Conservation (phyloP, 73 alveolate species). For the Diophrys appendiculata region DNA sequence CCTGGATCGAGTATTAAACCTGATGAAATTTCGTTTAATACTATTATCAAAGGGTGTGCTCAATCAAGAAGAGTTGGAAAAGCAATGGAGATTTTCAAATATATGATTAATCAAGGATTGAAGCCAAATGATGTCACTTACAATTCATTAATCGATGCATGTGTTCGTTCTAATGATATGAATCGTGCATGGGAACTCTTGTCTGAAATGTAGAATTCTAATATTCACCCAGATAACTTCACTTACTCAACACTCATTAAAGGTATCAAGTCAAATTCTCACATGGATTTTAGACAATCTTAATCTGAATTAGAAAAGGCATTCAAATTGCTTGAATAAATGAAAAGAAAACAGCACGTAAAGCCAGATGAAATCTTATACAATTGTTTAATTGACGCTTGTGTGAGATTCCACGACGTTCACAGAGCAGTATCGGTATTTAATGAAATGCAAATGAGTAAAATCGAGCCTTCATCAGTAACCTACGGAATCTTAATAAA, state of each 20-base stretch:
- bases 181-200: conserved; percentile 80
- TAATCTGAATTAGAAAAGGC: conserved; percentile 67
- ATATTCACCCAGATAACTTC: conserved; percentile 86
- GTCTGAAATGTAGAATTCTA: conserved; percentile 71
- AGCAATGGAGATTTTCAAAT: conserved; percentile 77
- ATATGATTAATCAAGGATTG: conserved; percentile 68
- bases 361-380: conserved; percentile 93
- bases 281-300: conserved; percentile 18
- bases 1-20: conserved; percentile 54
- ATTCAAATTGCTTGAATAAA: conserved; percentile 74
- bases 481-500: conserved; percentile 92
- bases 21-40: conserved; percentile 90
- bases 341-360: conserved; percentile 45
- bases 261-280: conserved; percentile 77
- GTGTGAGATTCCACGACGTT: conserved; percentile 83
- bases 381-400: conserved; percentile 94
- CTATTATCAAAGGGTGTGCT: conserved; percentile 95
- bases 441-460: conserved; percentile 82
- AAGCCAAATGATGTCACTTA: conserved; percentile 93
- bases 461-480: conserved; percentile 82
- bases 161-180: conserved; percentile 85
- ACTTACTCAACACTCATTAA: conserved; percentile 89
- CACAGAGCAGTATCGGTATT: conserved; percentile 81
- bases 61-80: conserved; percentile 70
- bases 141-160: conserved; percentile 92